A percentile compares a stretch with the other conserved stretches of the same genome.
phyloP scores from a whole-genome alignment of 352 stramenopile genomes.

The Phytopythium litorale region DNA sequence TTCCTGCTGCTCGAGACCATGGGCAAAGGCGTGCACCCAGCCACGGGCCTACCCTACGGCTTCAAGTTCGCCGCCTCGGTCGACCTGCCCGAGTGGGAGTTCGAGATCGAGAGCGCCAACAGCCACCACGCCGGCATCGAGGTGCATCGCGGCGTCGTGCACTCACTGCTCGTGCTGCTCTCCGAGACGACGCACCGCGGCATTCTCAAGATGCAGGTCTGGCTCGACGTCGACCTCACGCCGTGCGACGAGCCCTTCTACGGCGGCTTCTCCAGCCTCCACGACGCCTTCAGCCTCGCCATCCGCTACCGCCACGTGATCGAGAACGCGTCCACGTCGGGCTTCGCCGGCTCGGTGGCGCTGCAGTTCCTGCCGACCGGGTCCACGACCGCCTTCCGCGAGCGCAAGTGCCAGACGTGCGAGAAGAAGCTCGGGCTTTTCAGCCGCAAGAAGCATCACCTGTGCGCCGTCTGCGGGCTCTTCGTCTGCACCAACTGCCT shows the following conservation, averaged over 20 bases:
- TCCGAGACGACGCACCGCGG: conserved; percentile 50
- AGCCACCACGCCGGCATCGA: conserved; percentile 40
- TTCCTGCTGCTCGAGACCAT: conserved; percentile 60
- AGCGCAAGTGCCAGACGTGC: conserved; percentile 65
- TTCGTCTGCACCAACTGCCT: conserved; percentile 59
- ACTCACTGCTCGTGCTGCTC: conserved; percentile 58
- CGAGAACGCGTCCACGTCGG: conserved; percentile 34
- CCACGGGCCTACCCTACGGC: conserved; percentile 36
- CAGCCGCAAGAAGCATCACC: conserved; percentile 51
- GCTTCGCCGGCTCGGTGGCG: conserved; percentile 18
- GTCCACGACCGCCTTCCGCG: conserved; percentile 26
- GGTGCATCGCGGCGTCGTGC: conserved; percentile 48
- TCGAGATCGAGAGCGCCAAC: conserved; percentile 38
- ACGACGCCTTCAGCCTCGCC: conserved; percentile 65
- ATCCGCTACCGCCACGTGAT: conserved; percentile 60
- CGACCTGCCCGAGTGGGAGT: conserved; percentile 41
- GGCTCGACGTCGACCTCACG: conserved; percentile 63
- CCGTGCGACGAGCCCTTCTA: conserved; percentile 48
- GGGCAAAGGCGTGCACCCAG: conserved; percentile 40
- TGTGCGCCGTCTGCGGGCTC: conserved; percentile 61
- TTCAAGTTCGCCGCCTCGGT: conserved; percentile 63
- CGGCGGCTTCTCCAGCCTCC: conserved; percentile 53
- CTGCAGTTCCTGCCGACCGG: conserved; percentile 18
- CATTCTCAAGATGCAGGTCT: conserved; percentile 66
- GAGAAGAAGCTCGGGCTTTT: conserved; percentile 57